A percentile compares a stretch with the other conserved stretches of the same genome.
Evolutionary conservation across 768 basidiomycete genomes (phyloP).

Genomic region (Trametes cingulata): DNA sequence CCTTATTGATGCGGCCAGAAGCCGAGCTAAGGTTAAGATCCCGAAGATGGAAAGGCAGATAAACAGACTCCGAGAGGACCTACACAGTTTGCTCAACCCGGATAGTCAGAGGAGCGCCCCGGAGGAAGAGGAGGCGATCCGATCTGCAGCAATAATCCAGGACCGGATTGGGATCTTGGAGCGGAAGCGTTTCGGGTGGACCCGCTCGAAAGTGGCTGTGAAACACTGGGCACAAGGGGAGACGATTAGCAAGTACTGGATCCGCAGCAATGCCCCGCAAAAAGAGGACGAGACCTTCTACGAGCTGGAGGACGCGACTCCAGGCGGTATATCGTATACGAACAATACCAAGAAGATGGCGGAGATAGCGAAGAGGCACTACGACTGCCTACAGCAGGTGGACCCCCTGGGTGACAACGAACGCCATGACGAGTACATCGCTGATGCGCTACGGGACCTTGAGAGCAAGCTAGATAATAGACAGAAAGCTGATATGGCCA

Average conservation of each 20-base stretch:
- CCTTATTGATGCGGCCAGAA: neutral
- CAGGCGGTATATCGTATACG: neutral
- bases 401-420: neutral
- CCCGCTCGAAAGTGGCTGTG: neutral
- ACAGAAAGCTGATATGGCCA: neutral
- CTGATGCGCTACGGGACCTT: no score
- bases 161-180: neutral
- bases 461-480: neutral
- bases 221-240: neutral
- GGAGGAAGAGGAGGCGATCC: neutral
- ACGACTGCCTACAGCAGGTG: neutral
- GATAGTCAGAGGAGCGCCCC: neutral
- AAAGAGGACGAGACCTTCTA: neutral
- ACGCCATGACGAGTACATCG: no score
- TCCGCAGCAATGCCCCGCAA: neutral
- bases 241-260: neutral
- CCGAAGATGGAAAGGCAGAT: neutral
- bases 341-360: neutral
- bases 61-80: neutral
- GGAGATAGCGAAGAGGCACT: neutral
- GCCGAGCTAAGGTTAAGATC: neutral
- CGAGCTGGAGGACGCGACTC: neutral
- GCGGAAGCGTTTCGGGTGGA: neutral
- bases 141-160: neutral
- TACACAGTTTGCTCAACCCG: neutral